These are phyloP conservation scores for Fusarium abutilonis DNA, from an alignment of 2,329 filamentous ascomycete species.

Conservation along the genomic window DNA sequence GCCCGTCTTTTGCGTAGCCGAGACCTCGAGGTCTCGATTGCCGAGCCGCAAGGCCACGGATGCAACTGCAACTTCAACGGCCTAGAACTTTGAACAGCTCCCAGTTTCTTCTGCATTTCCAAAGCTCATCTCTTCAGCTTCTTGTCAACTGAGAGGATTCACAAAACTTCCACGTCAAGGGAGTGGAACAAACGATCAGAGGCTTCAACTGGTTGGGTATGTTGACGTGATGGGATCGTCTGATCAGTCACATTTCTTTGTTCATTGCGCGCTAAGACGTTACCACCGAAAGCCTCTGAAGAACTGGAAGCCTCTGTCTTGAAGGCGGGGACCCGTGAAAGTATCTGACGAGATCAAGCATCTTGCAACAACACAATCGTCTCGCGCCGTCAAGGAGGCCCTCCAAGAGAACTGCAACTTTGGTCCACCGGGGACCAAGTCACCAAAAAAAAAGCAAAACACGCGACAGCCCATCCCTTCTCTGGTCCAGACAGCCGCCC, in stretches of 20 bases:
- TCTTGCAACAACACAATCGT: too few relatives aligned
- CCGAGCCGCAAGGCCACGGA: constrained; percentile 3
- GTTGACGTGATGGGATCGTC: too few relatives aligned
- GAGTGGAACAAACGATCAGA: too few relatives aligned
- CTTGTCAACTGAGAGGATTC: too few relatives aligned
- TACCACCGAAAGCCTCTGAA: constrained; percentile 9
- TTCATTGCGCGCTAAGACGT: constrained; percentile 10
- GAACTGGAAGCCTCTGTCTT: constrained; percentile 5
- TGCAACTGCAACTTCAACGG: constrained; percentile 1
- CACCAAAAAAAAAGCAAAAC: constrained; percentile 7
- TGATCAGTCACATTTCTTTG: constrained; percentile 15
- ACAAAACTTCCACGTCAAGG: too few relatives aligned
- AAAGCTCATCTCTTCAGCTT: too few relatives aligned
- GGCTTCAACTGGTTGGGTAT: too few relatives aligned
- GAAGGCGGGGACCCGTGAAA: neutral
- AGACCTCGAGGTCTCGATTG: constrained; percentile 16
- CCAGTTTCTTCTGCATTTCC: too few relatives aligned
- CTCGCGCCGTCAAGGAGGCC: neutral
- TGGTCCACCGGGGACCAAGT: neutral
- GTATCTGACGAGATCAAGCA: too few relatives aligned
- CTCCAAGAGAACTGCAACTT: neutral
- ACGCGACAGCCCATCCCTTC: constrained; percentile 21
- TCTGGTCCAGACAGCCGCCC: constrained; percentile 10
- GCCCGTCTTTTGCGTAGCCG: neutral
- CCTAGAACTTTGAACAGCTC: neutral